Evolutionary conservation across 2,329 filamentous ascomycete species (phyloP).

Genomic region (Venturia asperata): DNA sequence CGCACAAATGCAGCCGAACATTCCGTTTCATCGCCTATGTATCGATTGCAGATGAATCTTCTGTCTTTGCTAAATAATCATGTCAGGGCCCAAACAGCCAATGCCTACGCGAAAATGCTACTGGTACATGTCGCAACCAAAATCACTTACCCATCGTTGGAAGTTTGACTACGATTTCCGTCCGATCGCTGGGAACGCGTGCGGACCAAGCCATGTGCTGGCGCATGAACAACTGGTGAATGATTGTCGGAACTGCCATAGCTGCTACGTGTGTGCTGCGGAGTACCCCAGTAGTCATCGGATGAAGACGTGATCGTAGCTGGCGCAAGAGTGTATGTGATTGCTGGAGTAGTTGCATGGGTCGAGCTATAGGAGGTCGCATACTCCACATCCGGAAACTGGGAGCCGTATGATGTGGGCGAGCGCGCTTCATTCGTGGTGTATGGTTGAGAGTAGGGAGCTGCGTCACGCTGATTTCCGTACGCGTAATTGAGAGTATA

Average conservation of each 20-base stretch:
- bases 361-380: background rate
- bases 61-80: background rate
- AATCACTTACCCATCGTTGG: background rate
- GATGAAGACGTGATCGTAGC: background rate
- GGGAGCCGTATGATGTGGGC: background rate
- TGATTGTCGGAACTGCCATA: background rate
- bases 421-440: background rate
- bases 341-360: background rate
- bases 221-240: background rate
- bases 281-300: background rate
- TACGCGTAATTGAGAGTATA: background rate
- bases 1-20: constrained; percentile 17
- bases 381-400: background rate
- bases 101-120: background rate
- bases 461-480: background rate
- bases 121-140: background rate
- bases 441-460: background rate
- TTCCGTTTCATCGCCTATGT: background rate
- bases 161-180: background rate
- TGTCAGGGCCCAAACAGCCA: background rate
- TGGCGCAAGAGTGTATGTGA: background rate
- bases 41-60: constrained; percentile 16
- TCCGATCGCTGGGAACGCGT: background rate
- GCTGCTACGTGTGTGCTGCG: background rate
- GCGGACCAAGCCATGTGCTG: background rate